phyloP scores from a whole-genome alignment of 805 yeast species.

The Candida michaelii region DNA sequence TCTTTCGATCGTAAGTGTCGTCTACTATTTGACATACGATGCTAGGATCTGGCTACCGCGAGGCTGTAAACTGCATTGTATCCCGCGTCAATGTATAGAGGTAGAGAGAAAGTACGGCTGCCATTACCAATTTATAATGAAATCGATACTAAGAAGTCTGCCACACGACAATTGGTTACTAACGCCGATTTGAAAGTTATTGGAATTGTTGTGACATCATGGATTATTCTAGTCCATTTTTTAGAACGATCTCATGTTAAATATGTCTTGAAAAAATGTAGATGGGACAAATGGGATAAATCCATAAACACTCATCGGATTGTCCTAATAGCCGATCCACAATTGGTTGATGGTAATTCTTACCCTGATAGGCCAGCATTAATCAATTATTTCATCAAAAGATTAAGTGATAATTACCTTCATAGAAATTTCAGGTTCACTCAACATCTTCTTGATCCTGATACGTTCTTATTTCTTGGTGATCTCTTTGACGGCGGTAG shows the following conservation, averaged over 20 bases:
- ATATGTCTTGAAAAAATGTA: conserved; percentile 25
- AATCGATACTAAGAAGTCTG: background rate
- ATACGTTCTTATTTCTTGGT: conserved; percentile 77
- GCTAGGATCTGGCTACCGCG: no score
- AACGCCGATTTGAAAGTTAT: background rate
- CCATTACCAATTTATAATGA: conserved; percentile 8
- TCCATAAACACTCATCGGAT: conserved; percentile 44
- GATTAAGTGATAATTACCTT: conserved; percentile 74
- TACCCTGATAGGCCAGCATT: conserved; percentile 68
- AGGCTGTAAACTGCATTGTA: no score
- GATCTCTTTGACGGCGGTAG: conserved; percentile 96
- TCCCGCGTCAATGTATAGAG: conserved; percentile 20
- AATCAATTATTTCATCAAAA: conserved; percentile 54
- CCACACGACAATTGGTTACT: background rate
- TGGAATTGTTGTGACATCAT: conserved; percentile 15
- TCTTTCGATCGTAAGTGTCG: conserved; percentile 32
- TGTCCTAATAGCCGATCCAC: conserved; percentile 85
- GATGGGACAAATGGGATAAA: conserved; percentile 65
- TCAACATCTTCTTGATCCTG: conserved; percentile 64
- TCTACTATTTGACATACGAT: background rate
- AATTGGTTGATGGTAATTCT: conserved; percentile 83
- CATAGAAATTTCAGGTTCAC: conserved; percentile 68
- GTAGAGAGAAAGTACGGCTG: conserved; percentile 17
- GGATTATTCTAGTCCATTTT: conserved; percentile 30
- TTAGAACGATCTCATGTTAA: conserved; percentile 32